Conservation (phyloP, 495 filamentous ascomycete genomes). For the Schizothecium vesticola region DNA sequence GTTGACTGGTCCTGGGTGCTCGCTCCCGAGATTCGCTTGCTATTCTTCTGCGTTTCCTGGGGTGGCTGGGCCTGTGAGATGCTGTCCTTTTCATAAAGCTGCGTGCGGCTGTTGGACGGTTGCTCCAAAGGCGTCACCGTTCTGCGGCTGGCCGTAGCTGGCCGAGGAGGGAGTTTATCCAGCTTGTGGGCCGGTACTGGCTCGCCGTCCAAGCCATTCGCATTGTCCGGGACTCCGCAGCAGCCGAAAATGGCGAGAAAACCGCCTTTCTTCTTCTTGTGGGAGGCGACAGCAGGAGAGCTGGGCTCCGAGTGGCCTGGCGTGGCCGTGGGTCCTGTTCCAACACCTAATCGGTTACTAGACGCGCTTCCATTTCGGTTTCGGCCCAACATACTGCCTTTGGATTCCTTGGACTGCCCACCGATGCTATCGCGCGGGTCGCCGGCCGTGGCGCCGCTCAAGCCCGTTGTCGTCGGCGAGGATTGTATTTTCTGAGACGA, state of each 20-base stretch:
- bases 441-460: constrained; percentile 59
- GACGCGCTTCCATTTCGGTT: constrained; percentile 64
- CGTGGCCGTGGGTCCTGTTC: constrained; percentile 43
- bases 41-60: constrained; percentile 31
- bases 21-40: constrained; percentile 40
- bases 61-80: constrained; percentile 20
- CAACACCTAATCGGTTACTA: constrained; percentile 43
- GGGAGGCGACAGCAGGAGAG: constrained; percentile 40
- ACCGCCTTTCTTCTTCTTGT: constrained; percentile 58
- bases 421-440: constrained; percentile 58
- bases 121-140: constrained; percentile 49
- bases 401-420: constrained; percentile 56
- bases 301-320: constrained; percentile 41
- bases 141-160: constrained; percentile 51
- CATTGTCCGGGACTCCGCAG: constrained; percentile 63
- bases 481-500: constrained; percentile 64
- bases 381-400: constrained; percentile 62
- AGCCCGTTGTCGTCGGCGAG: constrained; percentile 54
- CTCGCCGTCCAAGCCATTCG: constrained; percentile 60
- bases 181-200: constrained; percentile 62
- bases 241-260: constrained; percentile 74
- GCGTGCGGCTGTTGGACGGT: constrained; percentile 47
- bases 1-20: constrained; percentile 41
- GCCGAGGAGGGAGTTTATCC: constrained; percentile 47
- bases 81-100: constrained; percentile 42